Evolutionary conservation across 1,284 basidiomycete species (phyloP), one percentile per base, ranked within the genome.

Genomic region (Boletus semigastroideus): DNA sequence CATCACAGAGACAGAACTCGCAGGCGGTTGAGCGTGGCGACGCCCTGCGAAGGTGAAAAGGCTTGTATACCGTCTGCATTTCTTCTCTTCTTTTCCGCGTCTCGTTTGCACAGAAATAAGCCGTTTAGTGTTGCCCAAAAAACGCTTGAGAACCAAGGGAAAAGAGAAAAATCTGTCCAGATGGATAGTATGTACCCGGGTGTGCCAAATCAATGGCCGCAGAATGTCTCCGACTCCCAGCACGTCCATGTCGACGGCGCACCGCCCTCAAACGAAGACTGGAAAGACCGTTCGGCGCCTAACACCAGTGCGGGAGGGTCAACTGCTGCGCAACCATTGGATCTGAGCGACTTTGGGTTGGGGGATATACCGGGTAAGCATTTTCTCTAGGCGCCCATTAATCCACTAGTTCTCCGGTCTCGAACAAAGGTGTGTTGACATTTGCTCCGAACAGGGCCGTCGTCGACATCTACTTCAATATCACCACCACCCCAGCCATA

Each of bases 161-260:
- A 72, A 71, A 73, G 45, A 72, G 69, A 73, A n/a, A 72, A 69
- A 71, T 70, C 70, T 65, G 66, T 69, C 71, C 74, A 71, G 66
- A 78, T 79, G 78, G 77, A 79, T 71, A 71, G 69, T 69, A 68
- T 68, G 69, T 79, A 72, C 68, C 64, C 73, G 65, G 74, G 70
- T 79, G 72, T 80, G 76, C 71, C 76, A 65, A 64, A 66, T 71
- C 64, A 68, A 64, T 86, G 83, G 83, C 72, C 80, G 60, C 74
- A 74, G 66, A 72, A 72, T 70, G 67, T 70, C 58, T 54, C 61
- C 56, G 71, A 69, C 56, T 17, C 69, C 57, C 68, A 70, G 59
- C 61, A 74, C 54, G 70, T 70, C 57, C 72, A 68, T 63, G 74
- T 73, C 60, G 72, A 74, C 59, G 61, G 58, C 43, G 53, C 63